Percentiles rank a stretch among this genome's conserved stretches.
These are phyloP conservation scores for Neurospora discreta DNA, from an alignment of 495 filamentous ascomycete genomes.

Conservation along the genomic window DNA sequence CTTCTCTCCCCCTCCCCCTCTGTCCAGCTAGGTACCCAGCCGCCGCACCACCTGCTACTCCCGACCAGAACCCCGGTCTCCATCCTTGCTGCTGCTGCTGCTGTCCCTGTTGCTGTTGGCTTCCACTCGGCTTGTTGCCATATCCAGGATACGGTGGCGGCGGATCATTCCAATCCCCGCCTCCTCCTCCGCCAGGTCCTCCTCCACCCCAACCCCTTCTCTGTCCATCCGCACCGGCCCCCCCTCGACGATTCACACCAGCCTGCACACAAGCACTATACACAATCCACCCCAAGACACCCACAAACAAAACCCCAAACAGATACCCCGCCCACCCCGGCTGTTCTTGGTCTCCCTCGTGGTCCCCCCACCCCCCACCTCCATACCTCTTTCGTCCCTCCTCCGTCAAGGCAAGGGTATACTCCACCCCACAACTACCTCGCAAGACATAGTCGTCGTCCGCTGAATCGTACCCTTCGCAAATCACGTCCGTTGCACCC, in stretches of 20 bases:
- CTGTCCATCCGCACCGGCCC: constrained; percentile 5
- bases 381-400: constrained; percentile 59
- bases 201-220: constrained; percentile 18
- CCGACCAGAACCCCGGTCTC: constrained; percentile 84
- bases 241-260: neutral
- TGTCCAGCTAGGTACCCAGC: constrained; percentile 58
- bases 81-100: constrained; percentile 39
- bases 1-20: constrained; percentile 20
- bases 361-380: constrained; percentile 1
- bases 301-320: constrained; percentile 29
- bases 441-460: constrained; percentile 78
- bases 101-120: constrained; percentile 1
- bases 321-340: constrained; percentile 13
- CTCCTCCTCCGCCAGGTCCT: constrained; percentile 35
- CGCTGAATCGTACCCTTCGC: constrained; percentile 70
- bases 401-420: constrained; percentile 70
- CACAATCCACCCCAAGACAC: constrained; percentile 40
- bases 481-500: constrained; percentile 81
- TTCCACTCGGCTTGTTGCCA: constrained; percentile 11
- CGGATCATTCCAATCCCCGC: constrained; percentile 38
- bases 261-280: constrained; percentile 28
- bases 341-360: neutral
- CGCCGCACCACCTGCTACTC: constrained; percentile 58
- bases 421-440: constrained; percentile 90
- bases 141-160: constrained; percentile 45